These are phyloP conservation scores for Nadsonia starkeyi-henricii DNA, from an alignment of 1,139 yeast species.

Conservation along the genomic window DNA sequence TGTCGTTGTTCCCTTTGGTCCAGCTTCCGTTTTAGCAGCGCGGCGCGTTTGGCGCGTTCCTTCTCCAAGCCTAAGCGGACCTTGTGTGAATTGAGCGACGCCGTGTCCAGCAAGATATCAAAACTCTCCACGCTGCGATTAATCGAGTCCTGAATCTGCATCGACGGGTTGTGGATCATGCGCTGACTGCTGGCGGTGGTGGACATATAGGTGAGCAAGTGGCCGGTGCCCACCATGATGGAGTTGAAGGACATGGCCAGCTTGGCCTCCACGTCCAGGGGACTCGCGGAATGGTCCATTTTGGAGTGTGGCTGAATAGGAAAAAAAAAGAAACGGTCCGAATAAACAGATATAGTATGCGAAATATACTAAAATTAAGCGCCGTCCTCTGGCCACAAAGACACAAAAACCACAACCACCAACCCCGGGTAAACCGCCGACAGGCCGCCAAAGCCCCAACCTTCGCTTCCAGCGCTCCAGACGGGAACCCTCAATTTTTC, in stretches of 20 bases:
- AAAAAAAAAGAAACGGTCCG: too few species aligned
- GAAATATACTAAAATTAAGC: not conserved
- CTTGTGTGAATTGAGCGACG: slow-evolving; percentile 15
- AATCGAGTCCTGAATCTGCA: slow-evolving; percentile 13
- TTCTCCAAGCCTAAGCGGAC: slow-evolving; percentile 3
- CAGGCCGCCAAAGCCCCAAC: too few species aligned
- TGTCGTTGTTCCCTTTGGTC: slow-evolving; percentile 1
- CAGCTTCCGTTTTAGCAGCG: slow-evolving; percentile 1
- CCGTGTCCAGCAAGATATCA: slow-evolving; percentile 15
- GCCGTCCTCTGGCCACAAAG: too few species aligned
- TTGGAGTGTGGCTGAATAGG: too few species aligned
- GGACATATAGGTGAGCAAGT: slow-evolving; percentile 13
- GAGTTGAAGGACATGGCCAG: slow-evolving; percentile 1
- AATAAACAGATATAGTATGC: not conserved
- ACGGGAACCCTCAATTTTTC: not conserved
- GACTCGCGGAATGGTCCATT: too few species aligned
- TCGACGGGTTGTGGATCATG: slow-evolving; percentile 17
- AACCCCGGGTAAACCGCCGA: too few species aligned
- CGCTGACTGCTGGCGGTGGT: slow-evolving; percentile 11
- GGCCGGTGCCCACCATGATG: slow-evolving; percentile 16
- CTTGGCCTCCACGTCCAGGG: slow-evolving; percentile 2
- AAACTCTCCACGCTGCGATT: slow-evolving; percentile 13
- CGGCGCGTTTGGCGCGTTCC: not conserved
- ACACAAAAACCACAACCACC: too few species aligned
- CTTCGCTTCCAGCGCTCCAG: not conserved